Evolutionary conservation across 108 stramenopile genomes (phyloP).

Genomic region (Skeletonema tropicum): DNA sequence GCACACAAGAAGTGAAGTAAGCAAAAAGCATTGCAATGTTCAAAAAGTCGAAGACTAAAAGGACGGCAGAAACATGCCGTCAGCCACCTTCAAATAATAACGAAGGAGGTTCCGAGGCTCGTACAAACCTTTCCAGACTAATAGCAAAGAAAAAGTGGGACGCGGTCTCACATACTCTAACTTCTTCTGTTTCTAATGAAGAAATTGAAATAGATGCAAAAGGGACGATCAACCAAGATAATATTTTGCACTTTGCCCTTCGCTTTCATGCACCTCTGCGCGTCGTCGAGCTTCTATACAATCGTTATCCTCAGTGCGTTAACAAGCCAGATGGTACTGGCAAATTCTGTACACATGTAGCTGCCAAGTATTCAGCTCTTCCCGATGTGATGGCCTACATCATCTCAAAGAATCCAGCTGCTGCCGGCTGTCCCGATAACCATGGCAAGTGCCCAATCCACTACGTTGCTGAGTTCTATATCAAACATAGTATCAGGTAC

Average conservation of each 20-base stretch:
- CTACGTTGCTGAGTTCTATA: conserved; percentile 47
- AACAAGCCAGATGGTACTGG: conserved; percentile 36
- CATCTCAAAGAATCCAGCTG: conserved; percentile 26
- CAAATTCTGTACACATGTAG: conserved; percentile 42
- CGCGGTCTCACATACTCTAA: conserved; percentile 18
- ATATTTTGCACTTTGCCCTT: conserved; percentile 37
- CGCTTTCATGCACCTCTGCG: conserved; percentile 29
- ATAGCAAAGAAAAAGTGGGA: conserved; percentile 26
- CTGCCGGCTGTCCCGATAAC: conserved; percentile 41
- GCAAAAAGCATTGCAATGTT: background rate
- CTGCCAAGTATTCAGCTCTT: conserved; percentile 42
- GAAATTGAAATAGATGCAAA: conserved; percentile 35
- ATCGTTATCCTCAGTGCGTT: conserved; percentile 26
- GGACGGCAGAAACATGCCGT: background rate
- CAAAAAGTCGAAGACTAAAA: background rate
- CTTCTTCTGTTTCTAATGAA: conserved; percentile 14
- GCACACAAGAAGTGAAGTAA: background rate
- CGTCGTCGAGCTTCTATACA: conserved; percentile 21
- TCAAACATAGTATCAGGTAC: conserved; percentile 7
- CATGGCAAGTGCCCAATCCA: conserved; percentile 54
- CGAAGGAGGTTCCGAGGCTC: too few species aligned
- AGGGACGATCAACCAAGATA: conserved; percentile 16
- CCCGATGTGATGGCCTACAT: conserved; percentile 41
- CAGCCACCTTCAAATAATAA: background rate
- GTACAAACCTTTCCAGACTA: conserved; percentile 15